Conservation (phyloP, 768 basidiomycete genomes). For the Pulveroboletus sp. region DNA sequence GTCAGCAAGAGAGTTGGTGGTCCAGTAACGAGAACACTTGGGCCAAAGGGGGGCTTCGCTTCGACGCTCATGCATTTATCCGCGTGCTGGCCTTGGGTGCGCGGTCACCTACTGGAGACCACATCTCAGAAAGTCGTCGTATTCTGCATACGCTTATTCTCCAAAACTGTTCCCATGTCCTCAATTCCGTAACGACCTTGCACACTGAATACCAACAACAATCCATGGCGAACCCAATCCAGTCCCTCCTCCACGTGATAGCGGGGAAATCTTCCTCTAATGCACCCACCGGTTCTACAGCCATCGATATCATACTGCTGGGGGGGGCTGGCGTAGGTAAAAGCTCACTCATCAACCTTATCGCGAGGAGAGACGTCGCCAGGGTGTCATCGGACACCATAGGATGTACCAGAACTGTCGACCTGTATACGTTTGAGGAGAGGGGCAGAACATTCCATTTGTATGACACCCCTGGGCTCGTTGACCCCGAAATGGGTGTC, state of each 20-base stretch:
- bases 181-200: not conserved
- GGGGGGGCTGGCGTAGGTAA: slow-evolving; percentile 35
- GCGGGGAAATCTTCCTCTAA: slow-evolving; percentile 6
- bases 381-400: slow-evolving; percentile 28
- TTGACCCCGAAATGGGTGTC: slow-evolving; percentile 22
- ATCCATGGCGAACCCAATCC: slow-evolving; percentile 10
- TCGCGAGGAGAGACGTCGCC: slow-evolving; percentile 27
- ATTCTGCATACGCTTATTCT: slow-evolving; percentile 14
- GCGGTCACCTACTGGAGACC: slow-evolving; percentile 1
- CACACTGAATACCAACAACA: slow-evolving; percentile 11
- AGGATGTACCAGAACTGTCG: slow-evolving; percentile 32
- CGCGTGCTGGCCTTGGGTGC: not conserved
- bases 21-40: slow-evolving; percentile 2
- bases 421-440: slow-evolving; percentile 24
- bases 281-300: not conserved
- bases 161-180: not conserved
- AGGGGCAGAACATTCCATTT: slow-evolving; percentile 21
- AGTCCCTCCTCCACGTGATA: slow-evolving; percentile 7
- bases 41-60: slow-evolving; percentile 9
- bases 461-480: slow-evolving; percentile 34
- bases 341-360: slow-evolving; percentile 42
- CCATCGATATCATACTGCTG: slow-evolving; percentile 34
- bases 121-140: slow-evolving; percentile 9
- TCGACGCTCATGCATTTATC: slow-evolving; percentile 18
- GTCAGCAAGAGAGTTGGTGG: slow-evolving; percentile 21